A percentile compares a stretch with the other conserved stretches of the same genome.
Conservation (phyloP, 1,284 basidiomycete genomes). For the Jaminaea rosea region DNA sequence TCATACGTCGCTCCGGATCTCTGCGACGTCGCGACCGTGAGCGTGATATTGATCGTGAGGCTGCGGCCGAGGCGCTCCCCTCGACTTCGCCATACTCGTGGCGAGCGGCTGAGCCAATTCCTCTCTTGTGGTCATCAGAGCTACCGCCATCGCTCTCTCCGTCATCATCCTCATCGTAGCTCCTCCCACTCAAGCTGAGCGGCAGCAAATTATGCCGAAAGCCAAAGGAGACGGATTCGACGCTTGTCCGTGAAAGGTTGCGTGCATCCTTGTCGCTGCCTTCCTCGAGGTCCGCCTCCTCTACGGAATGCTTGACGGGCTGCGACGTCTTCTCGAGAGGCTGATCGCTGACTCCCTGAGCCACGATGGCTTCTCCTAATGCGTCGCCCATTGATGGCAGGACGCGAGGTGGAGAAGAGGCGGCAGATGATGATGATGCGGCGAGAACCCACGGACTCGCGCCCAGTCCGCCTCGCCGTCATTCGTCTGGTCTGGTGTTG, state of each 20-base stretch:
- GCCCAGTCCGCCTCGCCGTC: no score
- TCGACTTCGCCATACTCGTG: conserved; percentile 5
- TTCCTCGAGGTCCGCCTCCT: background rate
- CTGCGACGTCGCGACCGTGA: no score
- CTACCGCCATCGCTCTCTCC: conserved; percentile 2
- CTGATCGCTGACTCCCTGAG: background rate
- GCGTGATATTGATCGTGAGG: no score
- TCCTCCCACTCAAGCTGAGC: conserved; percentile 21
- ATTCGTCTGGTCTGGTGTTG: no score
- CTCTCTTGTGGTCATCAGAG: background rate
- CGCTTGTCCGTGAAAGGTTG: no score
- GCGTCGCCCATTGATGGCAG: background rate
- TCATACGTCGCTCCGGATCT: background rate
- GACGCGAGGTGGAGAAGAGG: background rate
- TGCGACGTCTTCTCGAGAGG: background rate
- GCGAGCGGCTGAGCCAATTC: background rate
- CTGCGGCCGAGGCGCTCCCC: background rate
- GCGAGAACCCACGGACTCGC: no score
- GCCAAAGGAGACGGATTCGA: conserved; percentile 29
- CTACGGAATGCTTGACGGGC: background rate
- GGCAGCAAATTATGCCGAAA: conserved; percentile 32
- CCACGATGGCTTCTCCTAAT: background rate
- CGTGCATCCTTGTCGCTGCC: background rate
- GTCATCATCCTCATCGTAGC: conserved; percentile 19
- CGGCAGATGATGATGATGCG: background rate